Conservation (phyloP, 305 asterid species). For the Fraxinus albicans region DNA sequence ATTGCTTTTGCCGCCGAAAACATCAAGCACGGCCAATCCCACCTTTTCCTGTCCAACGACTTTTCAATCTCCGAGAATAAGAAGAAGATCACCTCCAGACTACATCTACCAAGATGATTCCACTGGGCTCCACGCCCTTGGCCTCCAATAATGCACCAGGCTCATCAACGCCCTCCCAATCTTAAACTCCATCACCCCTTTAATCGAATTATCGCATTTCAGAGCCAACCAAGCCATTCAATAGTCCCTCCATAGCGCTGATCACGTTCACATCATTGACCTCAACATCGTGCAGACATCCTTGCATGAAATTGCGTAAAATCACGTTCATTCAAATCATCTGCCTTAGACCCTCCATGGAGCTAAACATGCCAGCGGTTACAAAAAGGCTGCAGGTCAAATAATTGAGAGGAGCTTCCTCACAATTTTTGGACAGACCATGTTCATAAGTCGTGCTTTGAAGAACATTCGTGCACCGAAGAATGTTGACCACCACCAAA, state of each 20-base stretch:
- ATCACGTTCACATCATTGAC: slow-evolving; percentile 85
- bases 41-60: slow-evolving; percentile 7
- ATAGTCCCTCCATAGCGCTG: slow-evolving; percentile 20
- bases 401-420: not conserved
- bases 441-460: not conserved
- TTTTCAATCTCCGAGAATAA: not conserved
- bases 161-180: slow-evolving; percentile 56
- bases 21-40: slow-evolving; percentile 38
- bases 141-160: slow-evolving; percentile 77
- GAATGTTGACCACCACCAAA: not conserved
- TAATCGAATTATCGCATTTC: slow-evolving; percentile 80
- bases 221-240: slow-evolving; percentile 88
- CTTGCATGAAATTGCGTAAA: slow-evolving; percentile 65
- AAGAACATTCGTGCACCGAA: not conserved
- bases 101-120: slow-evolving; percentile 36
- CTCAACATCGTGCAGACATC: slow-evolving; percentile 69
- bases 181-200: slow-evolving; percentile 68
- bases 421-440: not conserved
- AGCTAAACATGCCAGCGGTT: slow-evolving; percentile 65
- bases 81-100: not conserved
- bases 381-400: slow-evolving; percentile 12
- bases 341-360: slow-evolving; percentile 69
- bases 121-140: slow-evolving; percentile 42
- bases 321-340: slow-evolving; percentile 58
- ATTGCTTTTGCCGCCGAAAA: slow-evolving; percentile 15